phyloP scores from a whole-genome alignment of 164 flowering plant species.

The Annona cherimola region DNA sequence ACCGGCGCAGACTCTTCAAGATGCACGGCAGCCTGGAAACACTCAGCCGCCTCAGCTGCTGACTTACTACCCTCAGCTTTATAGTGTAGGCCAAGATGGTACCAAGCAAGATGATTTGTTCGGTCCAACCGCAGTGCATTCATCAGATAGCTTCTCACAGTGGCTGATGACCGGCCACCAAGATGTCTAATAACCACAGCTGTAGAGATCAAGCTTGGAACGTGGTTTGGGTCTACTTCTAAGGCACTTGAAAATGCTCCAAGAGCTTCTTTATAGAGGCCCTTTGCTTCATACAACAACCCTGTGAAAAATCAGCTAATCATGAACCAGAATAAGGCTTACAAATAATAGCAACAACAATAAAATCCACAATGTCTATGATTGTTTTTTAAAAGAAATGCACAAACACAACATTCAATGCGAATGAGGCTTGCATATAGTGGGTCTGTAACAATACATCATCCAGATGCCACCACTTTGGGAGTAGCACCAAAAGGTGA shows the following conservation, averaged over 20 bases:
- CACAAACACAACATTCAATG: too few species aligned
- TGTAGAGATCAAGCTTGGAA: slow-evolving; percentile 69
- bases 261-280: slow-evolving; percentile 58
- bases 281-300: slow-evolving; percentile 60
- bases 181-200: slow-evolving; percentile 50
- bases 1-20: slow-evolving; percentile 82
- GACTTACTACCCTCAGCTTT: slow-evolving; percentile 41
- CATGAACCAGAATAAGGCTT: not conserved
- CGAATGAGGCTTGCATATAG: too few species aligned
- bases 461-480: too few species aligned
- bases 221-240: slow-evolving; percentile 65
- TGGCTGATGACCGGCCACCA: slow-evolving; percentile 39
- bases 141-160: slow-evolving; percentile 53
- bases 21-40: slow-evolving; percentile 77
- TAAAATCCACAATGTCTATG: too few species aligned
- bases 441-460: too few species aligned
- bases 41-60: slow-evolving; percentile 61
- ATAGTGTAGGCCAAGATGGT: slow-evolving; percentile 71
- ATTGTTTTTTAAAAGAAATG: too few species aligned
- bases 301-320: slow-evolving; percentile 35
- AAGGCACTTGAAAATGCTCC: slow-evolving; percentile 56
- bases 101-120: slow-evolving; percentile 74
- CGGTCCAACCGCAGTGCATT: slow-evolving; percentile 77
- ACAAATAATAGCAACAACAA: too few species aligned
- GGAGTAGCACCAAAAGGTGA: too few species aligned